Percentiles rank a stretch among this genome's conserved stretches.
phyloP scores from a whole-genome alignment of 2,329 filamentous ascomycete species.

The Phialocephala sp. region DNA sequence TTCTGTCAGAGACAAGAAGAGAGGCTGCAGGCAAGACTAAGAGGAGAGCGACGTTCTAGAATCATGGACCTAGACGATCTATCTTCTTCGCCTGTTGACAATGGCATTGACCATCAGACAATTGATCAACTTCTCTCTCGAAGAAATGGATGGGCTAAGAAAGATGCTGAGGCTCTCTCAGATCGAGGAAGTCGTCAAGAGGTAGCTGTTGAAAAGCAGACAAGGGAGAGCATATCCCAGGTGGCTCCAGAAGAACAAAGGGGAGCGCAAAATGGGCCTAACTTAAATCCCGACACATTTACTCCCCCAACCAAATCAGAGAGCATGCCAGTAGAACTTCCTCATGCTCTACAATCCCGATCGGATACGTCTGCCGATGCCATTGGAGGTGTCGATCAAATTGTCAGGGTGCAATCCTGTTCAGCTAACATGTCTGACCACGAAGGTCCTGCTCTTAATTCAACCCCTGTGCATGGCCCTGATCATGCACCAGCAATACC shows the following conservation, averaged over 20 bases:
- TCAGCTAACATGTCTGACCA: background rate
- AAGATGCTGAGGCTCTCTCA: background rate
- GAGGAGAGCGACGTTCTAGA: constrained; percentile 15
- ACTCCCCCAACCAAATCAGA: background rate
- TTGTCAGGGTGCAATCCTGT: background rate
- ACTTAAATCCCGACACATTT: background rate
- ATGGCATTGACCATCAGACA: constrained; percentile 31
- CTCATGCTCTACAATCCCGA: background rate
- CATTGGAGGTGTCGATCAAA: background rate
- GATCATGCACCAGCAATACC: background rate
- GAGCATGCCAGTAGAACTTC: background rate
- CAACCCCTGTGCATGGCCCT: background rate
- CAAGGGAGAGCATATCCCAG: background rate
- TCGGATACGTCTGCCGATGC: background rate
- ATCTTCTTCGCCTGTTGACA: constrained; percentile 24
- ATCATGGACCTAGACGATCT: constrained; percentile 19
- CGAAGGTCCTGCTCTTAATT: background rate
- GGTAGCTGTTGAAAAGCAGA: background rate
- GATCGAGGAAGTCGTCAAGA: background rate
- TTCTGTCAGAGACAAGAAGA: constrained; percentile 31
- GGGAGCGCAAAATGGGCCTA: background rate
- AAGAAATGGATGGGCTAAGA: constrained; percentile 14
- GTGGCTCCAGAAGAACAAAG: background rate
- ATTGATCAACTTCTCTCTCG: constrained; percentile 32
- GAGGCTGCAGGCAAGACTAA: constrained; percentile 27